Evolutionary conservation across 208 protist genomes (phyloP), one percentile per base, ranked within the genome.

Genomic region (Trichomonas gallinae): DNA sequence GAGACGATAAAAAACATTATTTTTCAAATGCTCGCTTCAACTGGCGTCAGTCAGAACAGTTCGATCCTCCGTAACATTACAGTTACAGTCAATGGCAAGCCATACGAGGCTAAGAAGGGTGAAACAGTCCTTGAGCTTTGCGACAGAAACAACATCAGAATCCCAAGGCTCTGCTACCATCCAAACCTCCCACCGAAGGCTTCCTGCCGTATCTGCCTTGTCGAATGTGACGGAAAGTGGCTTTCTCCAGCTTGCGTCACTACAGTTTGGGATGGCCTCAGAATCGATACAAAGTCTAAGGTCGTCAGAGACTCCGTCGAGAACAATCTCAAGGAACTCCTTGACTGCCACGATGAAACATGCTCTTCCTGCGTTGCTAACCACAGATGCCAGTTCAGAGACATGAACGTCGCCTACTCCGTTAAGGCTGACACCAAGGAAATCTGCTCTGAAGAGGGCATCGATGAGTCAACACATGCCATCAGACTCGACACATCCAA

Each of bases 401-500:
- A 93, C 44, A 48, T 93, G 15, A 42, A 48, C 44, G 42, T 48
- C 44, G 44, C 40, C 13, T 93, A 40, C 44, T 23, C 15, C 15
- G 81, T 85, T 11, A 34, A 85, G 26, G 81, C 26, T 6, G 34
- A 51, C 31, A 38, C 11, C 48, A 48, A 44, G 26, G 44, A 93
- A 17, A 48, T 26, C 11, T 44, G 40, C 17, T 0, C 87, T 26
- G 40, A 17, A 9, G 36, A 93, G 10, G 87, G 51, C 31, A 42
- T 97, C 34, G 96, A 93, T 89, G 11, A 34, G 4, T 51, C 87
- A 0, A 93, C 87, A 48, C 26, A 51, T 31, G 26, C 26, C 6
- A 93, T 93, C 17, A 3, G 17, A 48, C 13, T 96, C n/a, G 97
- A 97, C 81, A 96, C 97, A 93, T 96, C 85, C 96, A 97, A 97